Evolutionary conservation across 1,284 basidiomycete species (phyloP), one percentile per base, ranked within the genome.

Genomic region (Porodaedalea pini): DNA sequence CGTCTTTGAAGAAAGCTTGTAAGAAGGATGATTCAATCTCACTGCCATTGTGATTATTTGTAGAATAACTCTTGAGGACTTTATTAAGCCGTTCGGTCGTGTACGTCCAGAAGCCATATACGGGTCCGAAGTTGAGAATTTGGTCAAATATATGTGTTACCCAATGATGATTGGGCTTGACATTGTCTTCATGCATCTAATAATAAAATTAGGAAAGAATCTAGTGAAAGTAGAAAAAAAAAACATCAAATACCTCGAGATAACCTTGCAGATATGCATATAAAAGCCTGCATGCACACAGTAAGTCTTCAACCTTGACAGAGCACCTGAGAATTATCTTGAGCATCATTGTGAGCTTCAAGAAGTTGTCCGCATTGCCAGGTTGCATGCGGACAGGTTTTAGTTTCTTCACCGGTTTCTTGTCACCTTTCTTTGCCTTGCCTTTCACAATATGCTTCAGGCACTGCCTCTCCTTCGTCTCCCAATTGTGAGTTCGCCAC

Each of bases 101-200:
- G 48, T 63, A 64, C 1, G 56, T 45, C 63, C 63, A 64, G 34
- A 62, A 61, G 11, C 51, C 53, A 52, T 62, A 60, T 21, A 63
- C 56, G 21, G 63, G 63, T 2, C 63, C 61, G 27, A 56, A 64
- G 15, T 61, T 54, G 6, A 27, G 37, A n/a, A 64, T 58, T 36
- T 64, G 62, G 7, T 54, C 45, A 15, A 57, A 37, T 10, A 58
- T 37, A 39, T 64, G 63, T n/a, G 36, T 52, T 2, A 39, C 44
- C 51, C 57, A 64, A 54, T 64, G 63, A 31, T 57, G 56, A 31
- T 62, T 64, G 13, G 57, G 60, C 41, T 56, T 61, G 36, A 63
- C 47, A 6, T 48, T 17, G 3, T n/a, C 37, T 13, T 36, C 39
- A 34, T 63, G 59, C 2, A 61, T 59, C 62, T 63, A 31, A n/a